A percentile compares a stretch with the other conserved stretches of the same genome.
These are phyloP conservation scores for Jacaranda copaia DNA, from an alignment of 257 asterid genomes.

Conservation along the genomic window DNA sequence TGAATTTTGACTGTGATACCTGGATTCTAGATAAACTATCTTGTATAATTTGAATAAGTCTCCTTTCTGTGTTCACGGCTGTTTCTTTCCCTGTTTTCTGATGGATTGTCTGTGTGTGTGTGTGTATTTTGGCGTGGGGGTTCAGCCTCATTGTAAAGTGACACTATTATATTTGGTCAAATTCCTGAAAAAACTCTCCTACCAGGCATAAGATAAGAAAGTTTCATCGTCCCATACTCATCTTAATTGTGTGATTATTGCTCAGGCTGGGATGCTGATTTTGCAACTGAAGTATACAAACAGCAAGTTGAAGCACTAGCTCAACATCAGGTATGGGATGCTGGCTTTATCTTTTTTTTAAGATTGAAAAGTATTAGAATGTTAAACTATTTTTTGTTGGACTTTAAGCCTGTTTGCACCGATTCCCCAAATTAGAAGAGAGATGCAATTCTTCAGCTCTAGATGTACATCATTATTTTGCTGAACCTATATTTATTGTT, in stretches of 20 bases:
- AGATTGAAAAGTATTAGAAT: conserved; percentile 20
- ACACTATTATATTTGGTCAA: background rate
- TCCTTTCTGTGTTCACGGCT: background rate
- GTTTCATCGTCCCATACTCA: conserved; percentile 10
- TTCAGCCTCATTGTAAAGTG: background rate
- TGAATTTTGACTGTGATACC: conserved; percentile 10
- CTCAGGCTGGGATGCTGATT: conserved; percentile 97
- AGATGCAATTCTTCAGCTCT: conserved; percentile 8
- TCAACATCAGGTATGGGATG: conserved; percentile 75
- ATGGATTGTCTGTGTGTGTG: too few species aligned
- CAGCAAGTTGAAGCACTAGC: conserved; percentile 95
- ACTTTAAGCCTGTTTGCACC: conserved; percentile 17
- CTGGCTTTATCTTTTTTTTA: conserved; percentile 18
- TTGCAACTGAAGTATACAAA: conserved; percentile 92
- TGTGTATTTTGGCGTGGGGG: background rate
- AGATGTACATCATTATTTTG: conserved; percentile 9
- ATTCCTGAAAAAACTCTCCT: conserved; percentile 1
- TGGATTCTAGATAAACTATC: conserved; percentile 5
- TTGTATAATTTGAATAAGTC: conserved; percentile 20
- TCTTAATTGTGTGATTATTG: conserved; percentile 36
- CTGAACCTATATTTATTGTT: conserved; percentile 36
- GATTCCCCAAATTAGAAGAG: conserved; percentile 9
- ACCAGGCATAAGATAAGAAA: conserved; percentile 17
- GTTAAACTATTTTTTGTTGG: conserved; percentile 10
- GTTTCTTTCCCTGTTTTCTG: background rate